A percentile compares a stretch with the other conserved stretches of the same genome.
Conservation (phyloP, 106 monocot species). For the Platanthera zijinensis region DNA sequence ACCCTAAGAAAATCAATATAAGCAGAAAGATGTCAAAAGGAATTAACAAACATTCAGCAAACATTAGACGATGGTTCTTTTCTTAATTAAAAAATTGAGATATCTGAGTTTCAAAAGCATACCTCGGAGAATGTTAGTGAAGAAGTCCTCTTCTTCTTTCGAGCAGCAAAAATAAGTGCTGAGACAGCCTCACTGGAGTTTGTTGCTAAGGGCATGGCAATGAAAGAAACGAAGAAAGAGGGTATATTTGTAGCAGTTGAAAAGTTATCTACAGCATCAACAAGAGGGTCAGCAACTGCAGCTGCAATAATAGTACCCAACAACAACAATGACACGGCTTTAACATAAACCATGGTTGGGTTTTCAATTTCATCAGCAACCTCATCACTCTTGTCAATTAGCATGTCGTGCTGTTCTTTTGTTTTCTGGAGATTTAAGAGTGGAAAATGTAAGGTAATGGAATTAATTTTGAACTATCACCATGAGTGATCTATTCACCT, state of each 20-base stretch:
- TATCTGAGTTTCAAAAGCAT: slow-evolving; percentile 5
- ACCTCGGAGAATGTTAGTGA: slow-evolving; percentile 85
- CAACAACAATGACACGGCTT: slow-evolving; percentile 47
- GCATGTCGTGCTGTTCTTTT: slow-evolving; percentile 41
- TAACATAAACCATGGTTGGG: slow-evolving; percentile 26
- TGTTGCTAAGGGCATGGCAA: slow-evolving; percentile 72
- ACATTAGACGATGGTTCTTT: neutral
- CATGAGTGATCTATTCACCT: slow-evolving; percentile 29
- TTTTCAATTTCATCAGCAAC: slow-evolving; percentile 39
- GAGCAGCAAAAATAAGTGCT: slow-evolving; percentile 64
- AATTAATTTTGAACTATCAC: neutral
- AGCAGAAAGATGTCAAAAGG: neutral
- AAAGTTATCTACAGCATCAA: slow-evolving; percentile 71
- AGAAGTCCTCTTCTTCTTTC: slow-evolving; percentile 59
- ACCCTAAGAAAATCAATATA: neutral
- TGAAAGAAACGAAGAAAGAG: slow-evolving; percentile 78
- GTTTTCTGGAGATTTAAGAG: slow-evolving; percentile 40
- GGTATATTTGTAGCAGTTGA: slow-evolving; percentile 63
- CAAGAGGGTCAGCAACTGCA: slow-evolving; percentile 65
- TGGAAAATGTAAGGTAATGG: neutral
- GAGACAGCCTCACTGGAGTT: slow-evolving; percentile 83
- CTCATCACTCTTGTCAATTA: slow-evolving; percentile 40
- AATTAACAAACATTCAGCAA: neutral
- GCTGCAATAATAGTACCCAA: slow-evolving; percentile 60
- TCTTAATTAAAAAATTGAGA: neutral